A percentile compares a stretch with the other conserved stretches of the same genome.
These are phyloP conservation scores for Lipomyces orientalis DNA, from an alignment of 805 yeast genomes.

Conservation along the genomic window DNA sequence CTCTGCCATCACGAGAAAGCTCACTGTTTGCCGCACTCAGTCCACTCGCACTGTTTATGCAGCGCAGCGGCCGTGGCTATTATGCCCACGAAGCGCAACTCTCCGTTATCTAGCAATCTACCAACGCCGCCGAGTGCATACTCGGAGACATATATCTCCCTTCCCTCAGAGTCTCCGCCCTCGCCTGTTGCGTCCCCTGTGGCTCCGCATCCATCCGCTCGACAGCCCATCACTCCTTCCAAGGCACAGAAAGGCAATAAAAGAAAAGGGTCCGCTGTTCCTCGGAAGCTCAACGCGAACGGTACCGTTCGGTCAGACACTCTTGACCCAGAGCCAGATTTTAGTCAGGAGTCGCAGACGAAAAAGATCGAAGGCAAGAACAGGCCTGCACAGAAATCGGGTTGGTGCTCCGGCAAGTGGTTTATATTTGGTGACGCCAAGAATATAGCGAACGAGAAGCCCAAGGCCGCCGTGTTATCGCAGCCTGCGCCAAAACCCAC, in stretches of 20 bases:
- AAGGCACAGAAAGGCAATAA: background rate
- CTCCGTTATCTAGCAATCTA: background rate
- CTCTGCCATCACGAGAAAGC: background rate
- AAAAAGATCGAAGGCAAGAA: conserved; percentile 2
- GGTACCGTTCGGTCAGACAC: conserved; percentile 23
- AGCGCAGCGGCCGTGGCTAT: conserved; percentile 9
- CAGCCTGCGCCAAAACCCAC: background rate
- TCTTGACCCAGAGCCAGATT: conserved; percentile 15
- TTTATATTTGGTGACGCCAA: conserved; percentile 10
- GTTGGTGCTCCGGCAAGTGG: conserved; percentile 6
- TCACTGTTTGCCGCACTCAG: background rate
- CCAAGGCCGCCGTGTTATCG: background rate
- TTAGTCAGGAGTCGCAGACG: background rate
- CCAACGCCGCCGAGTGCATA: conserved; percentile 4
- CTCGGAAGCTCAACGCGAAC: conserved; percentile 25
- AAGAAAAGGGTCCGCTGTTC: conserved; percentile 9
- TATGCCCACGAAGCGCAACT: conserved; percentile 12
- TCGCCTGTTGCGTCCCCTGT: conserved; percentile 22
- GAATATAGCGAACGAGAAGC: background rate
- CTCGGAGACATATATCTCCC: conserved; percentile 25
- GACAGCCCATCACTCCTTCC: background rate
- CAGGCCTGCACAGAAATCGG: conserved; percentile 13
- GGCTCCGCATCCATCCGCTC: conserved; percentile 3
- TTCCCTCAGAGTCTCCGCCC: conserved; percentile 32
- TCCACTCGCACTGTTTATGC: background rate